These are phyloP conservation scores for Neonectria hederae DNA, from an alignment of 2,329 filamentous ascomycete genomes.

Conservation along the genomic window DNA sequence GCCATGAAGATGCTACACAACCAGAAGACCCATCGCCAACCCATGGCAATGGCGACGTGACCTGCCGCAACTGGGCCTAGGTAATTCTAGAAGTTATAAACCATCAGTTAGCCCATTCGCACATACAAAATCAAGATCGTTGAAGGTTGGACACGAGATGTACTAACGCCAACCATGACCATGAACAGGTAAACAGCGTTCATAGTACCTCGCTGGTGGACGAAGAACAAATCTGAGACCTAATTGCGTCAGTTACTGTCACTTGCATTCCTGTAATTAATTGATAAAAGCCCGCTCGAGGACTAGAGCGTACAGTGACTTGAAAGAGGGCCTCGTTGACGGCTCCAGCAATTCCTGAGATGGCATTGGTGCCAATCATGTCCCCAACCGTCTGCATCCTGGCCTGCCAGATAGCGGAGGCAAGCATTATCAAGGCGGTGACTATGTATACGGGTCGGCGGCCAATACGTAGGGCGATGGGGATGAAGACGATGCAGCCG, in stretches of 20 bases:
- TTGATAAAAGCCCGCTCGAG: too few relatives aligned
- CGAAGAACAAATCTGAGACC: conserved; percentile 44
- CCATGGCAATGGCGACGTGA: conserved; percentile 20
- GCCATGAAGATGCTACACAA: conserved; percentile 20
- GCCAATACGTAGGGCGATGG: conserved; percentile 45
- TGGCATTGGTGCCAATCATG: conserved; percentile 35
- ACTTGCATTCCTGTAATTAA: not conserved
- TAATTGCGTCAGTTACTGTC: not conserved
- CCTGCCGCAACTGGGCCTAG: conserved; percentile 30
- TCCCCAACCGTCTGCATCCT: conserved; percentile 34
- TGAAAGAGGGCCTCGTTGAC: conserved; percentile 51
- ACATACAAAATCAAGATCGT: not conserved
- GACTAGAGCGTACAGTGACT: conserved; percentile 45
- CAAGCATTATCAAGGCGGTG: conserved; percentile 36
- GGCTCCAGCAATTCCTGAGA: conserved; percentile 48
- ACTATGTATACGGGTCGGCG: conserved; percentile 44
- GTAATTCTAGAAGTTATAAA: conserved; percentile 23
- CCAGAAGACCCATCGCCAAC: conserved; percentile 25
- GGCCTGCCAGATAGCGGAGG: conserved; percentile 37
- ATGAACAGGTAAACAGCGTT: conserved; percentile 38
- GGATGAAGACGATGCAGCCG: conserved; percentile 47
- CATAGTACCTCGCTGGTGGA: conserved; percentile 44
- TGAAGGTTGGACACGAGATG: not conserved
- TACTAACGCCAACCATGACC: conserved; percentile 30
- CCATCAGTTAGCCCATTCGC: rapidly evolving